Evolutionary conservation across 352 stramenopile species (phyloP), one percentile per base, ranked within the genome.

Genomic region (Phytopythium oedochilum): DNA sequence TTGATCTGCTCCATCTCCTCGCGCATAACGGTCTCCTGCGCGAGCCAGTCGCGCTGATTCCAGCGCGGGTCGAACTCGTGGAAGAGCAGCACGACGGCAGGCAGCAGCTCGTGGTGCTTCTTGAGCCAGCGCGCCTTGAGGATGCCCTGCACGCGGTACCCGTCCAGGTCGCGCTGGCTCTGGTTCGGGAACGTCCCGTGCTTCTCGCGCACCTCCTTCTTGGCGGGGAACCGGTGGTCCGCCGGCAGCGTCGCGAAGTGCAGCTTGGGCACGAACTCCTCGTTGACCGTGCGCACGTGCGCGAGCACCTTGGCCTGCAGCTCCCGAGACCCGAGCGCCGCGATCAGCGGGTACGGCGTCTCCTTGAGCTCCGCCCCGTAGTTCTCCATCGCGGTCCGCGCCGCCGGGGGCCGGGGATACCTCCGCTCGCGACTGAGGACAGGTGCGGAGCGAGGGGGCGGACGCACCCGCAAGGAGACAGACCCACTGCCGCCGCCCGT

Each of bases 201-300:
- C 57, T 94, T 92, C 68, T 94, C 82, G 47, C 82, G 77, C 28
- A 91, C 64, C 58, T 92, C 83, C 57, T 96, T 96, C 61, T 94
- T 94, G 12, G 51, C 60, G 1, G 83, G 83, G 64, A 92, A 93
- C 1, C 82, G 78, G 59, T 96, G 83, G 51, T 86, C 79, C 32
- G 71, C 71, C 9, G 82, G 80, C 44, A 92, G 60, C 60, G 77
- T 79, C 57, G 71, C 59, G 43, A 93, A 82, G 66, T 88, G 81
- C 34, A 96, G 59, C 53, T 90, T 90, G 25, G 80, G 82, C 15
- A 90, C 70, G 45, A 89, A 93, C 62, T 92, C 83, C 42, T 93
- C 85, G 55, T 95, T 95, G 49, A 87, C 68, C 12, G 66, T 70
- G 40, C 83, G 80, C 57, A 94, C 60, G 23, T 77, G 66, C 32